Base-by-base conservation (phyloP, 345 rosid species). In the Eutrema yunnanense region DNA sequence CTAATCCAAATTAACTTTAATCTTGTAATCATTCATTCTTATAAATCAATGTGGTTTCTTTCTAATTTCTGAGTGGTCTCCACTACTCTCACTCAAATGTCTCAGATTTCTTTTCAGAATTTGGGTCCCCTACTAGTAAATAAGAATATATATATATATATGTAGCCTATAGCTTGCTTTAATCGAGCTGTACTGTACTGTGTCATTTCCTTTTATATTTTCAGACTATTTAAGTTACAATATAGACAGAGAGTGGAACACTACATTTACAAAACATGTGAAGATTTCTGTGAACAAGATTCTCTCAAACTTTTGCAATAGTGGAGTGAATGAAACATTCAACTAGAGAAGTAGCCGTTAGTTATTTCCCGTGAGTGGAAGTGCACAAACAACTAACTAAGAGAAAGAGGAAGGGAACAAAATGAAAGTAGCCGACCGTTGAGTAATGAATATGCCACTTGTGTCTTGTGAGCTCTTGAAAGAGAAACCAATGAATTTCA, bases 31-130 rank as follows among this genome's bases (percentile, higher is more conserved):
- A 75, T 44, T 69, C 52, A 4, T 62, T 62, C 52, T 48, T 62
- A 62, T 62, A 36, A 61, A 68, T 61, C 29, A 34, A 40, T 41
- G 61, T 65, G 12, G 16, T 47, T 72, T 62, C 19, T 13, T 52
- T 63, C 33, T 65, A 29, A 32, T 52, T 43, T 52, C 6, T 41
- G 16, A 42, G 78, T 67, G 78, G 73, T 75, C 69, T 43, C 69
- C 67, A 60, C 67, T 58, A 32, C 32, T 9, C 70, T 65, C 67
- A 73, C 69, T 74, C 41, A 67, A 42, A 74, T 75, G 73, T 61
- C 49, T 75, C 33, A 44, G 12, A 29, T 44, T 67, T 68, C 10
- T 62, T 68, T 68, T 52, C 50, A 43, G 58, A 60, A 53, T n/a
- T 69, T 75, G 37, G 79, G 69, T 36, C 64, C 69, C 4, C 13